Percentiles rank a stretch among this genome's conserved stretches.
These are phyloP conservation scores for Boletus insuetus DNA, from an alignment of 768 basidiomycete genomes.

Conservation along the genomic window DNA sequence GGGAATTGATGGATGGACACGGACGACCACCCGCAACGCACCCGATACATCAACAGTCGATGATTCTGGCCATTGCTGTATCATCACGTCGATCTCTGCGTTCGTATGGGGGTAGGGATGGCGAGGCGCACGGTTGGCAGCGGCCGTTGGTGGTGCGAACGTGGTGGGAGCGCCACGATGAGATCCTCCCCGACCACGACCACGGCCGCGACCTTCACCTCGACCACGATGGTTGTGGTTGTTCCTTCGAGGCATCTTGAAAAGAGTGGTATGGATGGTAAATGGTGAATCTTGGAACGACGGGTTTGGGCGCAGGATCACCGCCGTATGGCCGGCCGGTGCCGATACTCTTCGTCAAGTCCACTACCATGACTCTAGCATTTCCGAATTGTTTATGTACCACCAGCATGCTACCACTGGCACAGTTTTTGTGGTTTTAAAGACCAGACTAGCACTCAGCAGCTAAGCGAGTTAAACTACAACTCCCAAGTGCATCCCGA, in stretches of 20 bases:
- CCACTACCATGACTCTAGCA: too few relatives aligned
- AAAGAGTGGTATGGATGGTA: neutral
- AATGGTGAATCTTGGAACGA: too few relatives aligned
- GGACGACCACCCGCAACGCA: slow-evolving; percentile 14
- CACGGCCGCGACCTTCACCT: slow-evolving; percentile 24
- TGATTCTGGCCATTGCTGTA: slow-evolving; percentile 24
- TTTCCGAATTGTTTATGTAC: too few relatives aligned
- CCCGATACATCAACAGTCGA: neutral
- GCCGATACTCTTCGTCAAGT: neutral
- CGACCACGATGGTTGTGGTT: slow-evolving; percentile 21
- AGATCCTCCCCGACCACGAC: slow-evolving; percentile 14
- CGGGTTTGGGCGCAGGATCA: too few relatives aligned
- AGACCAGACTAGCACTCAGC: too few relatives aligned
- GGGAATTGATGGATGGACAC: neutral
- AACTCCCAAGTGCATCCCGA: too few relatives aligned
- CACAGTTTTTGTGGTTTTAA: too few relatives aligned
- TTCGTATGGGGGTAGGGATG: slow-evolving; percentile 18
- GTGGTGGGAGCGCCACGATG: neutral
- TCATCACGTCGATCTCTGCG: slow-evolving; percentile 21
- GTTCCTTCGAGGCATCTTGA: slow-evolving; percentile 18
- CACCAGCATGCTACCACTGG: too few relatives aligned
- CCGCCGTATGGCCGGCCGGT: neutral
- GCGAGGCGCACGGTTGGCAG: neutral
- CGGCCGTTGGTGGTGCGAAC: neutral
- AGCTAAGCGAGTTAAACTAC: too few relatives aligned